Evolutionary conservation across 2,329 filamentous ascomycete species (phyloP), one percentile per base, ranked within the genome.

Genomic region (Alternaria angustiovoidea): DNA sequence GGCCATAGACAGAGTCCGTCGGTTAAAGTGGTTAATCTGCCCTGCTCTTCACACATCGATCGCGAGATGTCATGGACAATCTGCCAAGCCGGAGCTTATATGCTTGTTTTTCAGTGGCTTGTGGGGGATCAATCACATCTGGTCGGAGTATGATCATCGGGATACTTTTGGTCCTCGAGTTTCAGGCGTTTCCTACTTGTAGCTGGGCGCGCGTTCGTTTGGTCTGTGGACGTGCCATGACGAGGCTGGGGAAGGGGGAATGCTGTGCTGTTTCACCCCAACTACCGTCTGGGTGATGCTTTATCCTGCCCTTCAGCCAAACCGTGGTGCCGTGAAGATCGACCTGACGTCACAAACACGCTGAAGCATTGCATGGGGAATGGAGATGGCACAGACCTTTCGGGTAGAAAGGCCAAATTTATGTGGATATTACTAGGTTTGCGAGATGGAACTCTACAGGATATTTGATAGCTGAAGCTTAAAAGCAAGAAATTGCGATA

Each of bases 401-500:
- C 18, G 8, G 30, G n/a, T 48, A 12, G 32, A 48, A 22, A 48
- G 28, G 28, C 44, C 7, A 18, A 36, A 9, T 48, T 48, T 36
- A 28, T 48, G 9, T 48, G 30, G 30, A 34, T 48, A 48, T 48
- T 48, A 48, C 18, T 36, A 36, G 32, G 14, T 34, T n/a, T 16
- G 30, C 30, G 46, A 49, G 30, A 38, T 34, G 20, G 20, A 36
- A 30, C 30, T 49, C 20, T 49, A 38, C 32, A 14, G 32, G 46
- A 49, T 49, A 38, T 49, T 49, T 36, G 30, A 38, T 36, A 49
- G 30, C 32, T 26, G 20, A 49, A 49, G 46, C 46, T 49, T 24
- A 18, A 36, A 26, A n/a, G 20, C 12, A 49, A 9, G 11, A 26
- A 24, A 22, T 49, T 36, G 46, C 46, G 36, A 49, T 49, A 20